Conservation (phyloP, 352 stramenopile species). For the Nothophytophthora sp. region DNA sequence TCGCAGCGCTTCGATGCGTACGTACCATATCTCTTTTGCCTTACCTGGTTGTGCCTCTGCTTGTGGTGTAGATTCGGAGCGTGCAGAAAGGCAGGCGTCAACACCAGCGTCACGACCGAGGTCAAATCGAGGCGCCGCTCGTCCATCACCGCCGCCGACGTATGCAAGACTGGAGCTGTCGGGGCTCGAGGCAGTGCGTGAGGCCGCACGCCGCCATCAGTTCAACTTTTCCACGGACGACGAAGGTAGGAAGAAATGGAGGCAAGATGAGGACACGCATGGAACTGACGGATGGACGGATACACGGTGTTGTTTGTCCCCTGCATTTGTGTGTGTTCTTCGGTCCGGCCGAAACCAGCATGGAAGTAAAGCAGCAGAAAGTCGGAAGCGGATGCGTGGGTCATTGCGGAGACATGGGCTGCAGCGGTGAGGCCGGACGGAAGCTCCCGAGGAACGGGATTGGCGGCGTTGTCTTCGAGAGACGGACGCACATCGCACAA, state of each 20-base stretch:
- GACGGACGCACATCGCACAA: too few relatives aligned
- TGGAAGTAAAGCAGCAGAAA: conserved; percentile 15
- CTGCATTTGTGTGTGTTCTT: conserved; percentile 8
- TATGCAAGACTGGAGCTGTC: conserved; percentile 34
- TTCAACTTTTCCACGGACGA: conserved; percentile 47
- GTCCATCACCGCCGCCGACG: conserved; percentile 5
- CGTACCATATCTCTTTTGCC: neutral
- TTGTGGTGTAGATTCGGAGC: conserved; percentile 9
- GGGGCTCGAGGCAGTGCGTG: conserved; percentile 41
- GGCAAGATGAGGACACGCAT: neutral
- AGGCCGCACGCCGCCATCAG: conserved; percentile 34
- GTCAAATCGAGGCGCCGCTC: neutral
- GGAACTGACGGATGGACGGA: neutral
- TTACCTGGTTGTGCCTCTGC: conserved; percentile 1
- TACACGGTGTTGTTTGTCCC: neutral
- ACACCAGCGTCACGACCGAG: neutral
- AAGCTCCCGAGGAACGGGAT: conserved; percentile 41
- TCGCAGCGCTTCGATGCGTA: neutral
- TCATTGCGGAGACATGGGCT: conserved; percentile 30
- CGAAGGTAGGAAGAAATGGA: conserved; percentile 7
- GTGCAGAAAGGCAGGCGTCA: neutral
- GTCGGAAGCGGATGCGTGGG: neutral
- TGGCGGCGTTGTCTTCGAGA: conserved; percentile 15
- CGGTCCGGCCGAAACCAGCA: conserved; percentile 1
- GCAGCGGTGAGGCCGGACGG: conserved; percentile 25